phyloP scores from a whole-genome alignment of 2,329 filamentous ascomycete species.

The Eurotiales sp. region DNA sequence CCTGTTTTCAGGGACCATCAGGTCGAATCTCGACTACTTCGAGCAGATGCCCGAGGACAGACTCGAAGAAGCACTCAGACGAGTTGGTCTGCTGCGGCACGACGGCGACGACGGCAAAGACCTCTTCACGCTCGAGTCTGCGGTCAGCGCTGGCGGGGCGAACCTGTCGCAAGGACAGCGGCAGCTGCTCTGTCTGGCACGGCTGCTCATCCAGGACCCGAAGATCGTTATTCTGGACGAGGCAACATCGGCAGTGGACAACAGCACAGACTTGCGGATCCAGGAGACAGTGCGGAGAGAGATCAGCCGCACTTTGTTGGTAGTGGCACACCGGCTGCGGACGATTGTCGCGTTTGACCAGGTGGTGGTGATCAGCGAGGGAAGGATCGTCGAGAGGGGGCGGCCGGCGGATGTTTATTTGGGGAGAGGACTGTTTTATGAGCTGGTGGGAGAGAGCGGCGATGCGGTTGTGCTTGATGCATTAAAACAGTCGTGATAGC shows the following conservation, averaged over 20 bases:
- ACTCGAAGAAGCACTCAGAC: slow-evolving; percentile 64
- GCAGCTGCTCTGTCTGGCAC: slow-evolving; percentile 70
- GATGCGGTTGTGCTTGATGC: no score
- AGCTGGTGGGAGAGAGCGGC: no score
- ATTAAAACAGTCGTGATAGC: no score
- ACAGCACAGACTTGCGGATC: slow-evolving; percentile 67
- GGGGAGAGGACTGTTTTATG: neutral
- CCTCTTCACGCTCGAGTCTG: slow-evolving; percentile 49
- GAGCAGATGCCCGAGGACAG: slow-evolving; percentile 64
- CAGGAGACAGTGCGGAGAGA: slow-evolving; percentile 67
- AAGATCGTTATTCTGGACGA: slow-evolving; percentile 74
- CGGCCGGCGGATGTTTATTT: slow-evolving; percentile 4
- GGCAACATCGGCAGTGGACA: slow-evolving; percentile 70
- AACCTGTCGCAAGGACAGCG: slow-evolving; percentile 73
- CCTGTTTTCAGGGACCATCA: slow-evolving; percentile 73
- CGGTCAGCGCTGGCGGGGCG: slow-evolving; percentile 68
- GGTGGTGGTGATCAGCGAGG: slow-evolving; percentile 56
- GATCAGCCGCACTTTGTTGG: slow-evolving; percentile 61
- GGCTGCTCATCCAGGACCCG: slow-evolving; percentile 64
- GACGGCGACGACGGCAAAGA: slow-evolving; percentile 6
- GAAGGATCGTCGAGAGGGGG: neutral
- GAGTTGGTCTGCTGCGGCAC: slow-evolving; percentile 60
- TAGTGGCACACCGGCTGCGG: slow-evolving; percentile 68
- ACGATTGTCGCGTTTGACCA: slow-evolving; percentile 71
- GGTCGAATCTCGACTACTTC: slow-evolving; percentile 75